Evolutionary conservation across 1,284 basidiomycete species (phyloP), one percentile per base, ranked within the genome.

Genomic region (Tilletiopsis washingtonensis): DNA sequence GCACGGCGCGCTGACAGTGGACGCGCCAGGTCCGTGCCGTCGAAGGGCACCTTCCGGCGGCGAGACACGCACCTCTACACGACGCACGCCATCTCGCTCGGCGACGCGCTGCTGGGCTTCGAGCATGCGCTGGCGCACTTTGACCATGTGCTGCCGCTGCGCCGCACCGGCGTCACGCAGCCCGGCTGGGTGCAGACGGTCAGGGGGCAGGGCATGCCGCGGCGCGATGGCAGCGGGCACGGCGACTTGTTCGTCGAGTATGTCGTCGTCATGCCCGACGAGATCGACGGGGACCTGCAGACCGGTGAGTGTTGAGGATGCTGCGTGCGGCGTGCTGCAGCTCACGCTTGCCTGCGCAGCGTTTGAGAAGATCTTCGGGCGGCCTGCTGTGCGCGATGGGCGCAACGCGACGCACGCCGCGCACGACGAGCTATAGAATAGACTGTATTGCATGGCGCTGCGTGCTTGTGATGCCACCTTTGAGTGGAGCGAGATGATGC

Each of bases 191-290:
- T 70, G 17, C 48, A 57, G 7, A 57, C 56, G 9, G 43, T 71
- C 20, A 42, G 51, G 24, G 49, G 58, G 40, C 63, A 73, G 45
- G 70, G 70, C 20, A 63, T 73, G 69, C 70, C 70, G 0, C 52
- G 67, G 1, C 61, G 64, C 48, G 12, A 57, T 44, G 49, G 14
- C 53, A 24, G 54, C 41, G 15, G 52, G 54, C n/a, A 38, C 56
- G 70, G 70, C 25, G 61, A 71, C 50, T 52, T 73, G 11, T 73
- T 61, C 46, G 54, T 73, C 14, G 63, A 70, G 36, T 70, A 65
- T 51, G 43, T 57, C 41, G 58, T 73, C 17, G 57, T 73, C 17
- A 14, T 53, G 37, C 51, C 46, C 1, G 51, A 53, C 20, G 50
- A 43, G 6, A 50, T 67, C 2, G 64, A 67, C 21, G 61, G 58